Evolutionary conservation across 2,329 filamentous ascomycete genomes (phyloP).

Genomic region (Pezicula neosporulosa): DNA sequence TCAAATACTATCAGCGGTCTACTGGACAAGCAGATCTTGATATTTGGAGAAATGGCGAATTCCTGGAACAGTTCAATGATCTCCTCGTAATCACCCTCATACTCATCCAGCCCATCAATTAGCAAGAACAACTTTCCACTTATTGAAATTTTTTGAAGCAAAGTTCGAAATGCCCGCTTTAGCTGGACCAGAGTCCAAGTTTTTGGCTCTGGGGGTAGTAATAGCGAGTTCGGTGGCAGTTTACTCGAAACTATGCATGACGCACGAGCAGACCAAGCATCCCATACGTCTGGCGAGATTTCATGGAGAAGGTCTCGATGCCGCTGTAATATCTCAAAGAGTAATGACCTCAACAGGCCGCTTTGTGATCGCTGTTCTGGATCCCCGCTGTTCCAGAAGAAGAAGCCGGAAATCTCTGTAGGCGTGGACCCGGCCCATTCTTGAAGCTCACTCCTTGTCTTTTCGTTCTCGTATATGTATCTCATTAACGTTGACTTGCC

Average conservation of each 20-base stretch:
- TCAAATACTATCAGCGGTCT: too few species aligned
- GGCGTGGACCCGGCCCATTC: constrained; percentile 21
- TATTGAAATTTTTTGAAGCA: too few species aligned
- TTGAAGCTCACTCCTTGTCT: constrained; percentile 6
- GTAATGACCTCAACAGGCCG: constrained; percentile 8
- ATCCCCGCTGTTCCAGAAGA: constrained; percentile 42
- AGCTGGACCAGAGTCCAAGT: not conserved
- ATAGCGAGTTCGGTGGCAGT: not conserved
- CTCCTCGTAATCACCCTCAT: constrained; percentile 1
- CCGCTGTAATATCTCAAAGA: not conserved
- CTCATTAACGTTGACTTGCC: constrained; percentile 17
- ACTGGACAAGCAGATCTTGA: not conserved
- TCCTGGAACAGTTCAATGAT: not conserved
- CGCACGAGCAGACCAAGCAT: not conserved
- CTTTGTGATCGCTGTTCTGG: constrained; percentile 4
- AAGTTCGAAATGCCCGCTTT: not conserved
- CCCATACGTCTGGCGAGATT: not conserved
- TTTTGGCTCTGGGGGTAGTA: not conserved
- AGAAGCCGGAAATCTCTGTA: constrained; percentile 33
- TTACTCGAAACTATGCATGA: not conserved
- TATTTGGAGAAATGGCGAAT: not conserved
- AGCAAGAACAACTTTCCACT: too few species aligned
- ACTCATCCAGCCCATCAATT: constrained; percentile 11
- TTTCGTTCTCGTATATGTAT: constrained; percentile 3
- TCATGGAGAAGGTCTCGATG: not conserved